These are phyloP conservation scores for Botrytis byssoidea DNA, from an alignment of 2,329 filamentous ascomycete species.

Conservation along the genomic window DNA sequence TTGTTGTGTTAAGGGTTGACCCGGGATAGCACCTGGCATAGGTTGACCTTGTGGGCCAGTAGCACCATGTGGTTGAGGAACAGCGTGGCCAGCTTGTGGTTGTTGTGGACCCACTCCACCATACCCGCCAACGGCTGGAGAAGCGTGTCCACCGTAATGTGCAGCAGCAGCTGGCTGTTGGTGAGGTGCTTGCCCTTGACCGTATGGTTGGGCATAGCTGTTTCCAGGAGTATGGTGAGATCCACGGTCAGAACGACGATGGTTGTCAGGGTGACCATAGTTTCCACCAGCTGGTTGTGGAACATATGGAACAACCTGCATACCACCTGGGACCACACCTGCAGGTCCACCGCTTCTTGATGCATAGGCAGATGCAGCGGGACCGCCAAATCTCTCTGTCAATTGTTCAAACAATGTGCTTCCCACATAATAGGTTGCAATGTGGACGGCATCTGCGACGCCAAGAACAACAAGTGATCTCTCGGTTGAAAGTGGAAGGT, in stretches of 20 bases:
- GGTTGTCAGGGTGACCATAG: slow-evolving; percentile 88
- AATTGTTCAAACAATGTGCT: slow-evolving; percentile 97
- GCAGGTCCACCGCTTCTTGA: slow-evolving; percentile 91
- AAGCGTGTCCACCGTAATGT: slow-evolving; percentile 63
- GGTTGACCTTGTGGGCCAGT: slow-evolving; percentile 73
- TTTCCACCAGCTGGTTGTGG: slow-evolving; percentile 90
- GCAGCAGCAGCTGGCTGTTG: slow-evolving; percentile 61
- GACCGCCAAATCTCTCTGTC: slow-evolving; percentile 93
- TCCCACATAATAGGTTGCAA: slow-evolving; percentile 97
- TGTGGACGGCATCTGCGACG: slow-evolving; percentile 96
- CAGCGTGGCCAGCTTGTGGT: slow-evolving; percentile 65
- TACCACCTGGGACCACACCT: slow-evolving; percentile 90
- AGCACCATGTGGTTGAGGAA: slow-evolving; percentile 59
- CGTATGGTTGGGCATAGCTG: slow-evolving; percentile 64
- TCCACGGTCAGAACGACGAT: slow-evolving; percentile 71
- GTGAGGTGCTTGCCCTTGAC: slow-evolving; percentile 53
- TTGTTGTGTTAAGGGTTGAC: slow-evolving; percentile 65
- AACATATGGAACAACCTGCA: slow-evolving; percentile 98
- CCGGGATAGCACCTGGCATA: slow-evolving; percentile 71
- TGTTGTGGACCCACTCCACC: slow-evolving; percentile 77
- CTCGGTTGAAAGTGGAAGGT: slow-evolving; percentile 91
- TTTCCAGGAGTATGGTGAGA: slow-evolving; percentile 74
- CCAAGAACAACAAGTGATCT: slow-evolving; percentile 97
- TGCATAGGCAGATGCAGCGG: slow-evolving; percentile 95
- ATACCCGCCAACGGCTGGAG: slow-evolving; percentile 65